phyloP scores from a whole-genome alignment of 805 yeast genomes.

The Starmerella sp. region DNA sequence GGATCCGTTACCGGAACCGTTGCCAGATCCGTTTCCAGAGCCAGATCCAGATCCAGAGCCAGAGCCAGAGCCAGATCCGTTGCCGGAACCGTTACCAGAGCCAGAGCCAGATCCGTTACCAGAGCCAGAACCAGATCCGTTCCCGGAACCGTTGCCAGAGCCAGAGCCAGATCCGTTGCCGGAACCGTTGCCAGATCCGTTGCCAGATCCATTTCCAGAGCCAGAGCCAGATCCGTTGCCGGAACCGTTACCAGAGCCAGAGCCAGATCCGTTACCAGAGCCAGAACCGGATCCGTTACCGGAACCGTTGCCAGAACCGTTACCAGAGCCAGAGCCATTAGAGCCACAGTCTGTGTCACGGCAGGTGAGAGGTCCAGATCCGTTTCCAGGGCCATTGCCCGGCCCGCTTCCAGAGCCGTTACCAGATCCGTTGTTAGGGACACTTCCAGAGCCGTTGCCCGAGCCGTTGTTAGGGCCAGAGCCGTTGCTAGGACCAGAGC shows the following conservation, averaged over 20 bases:
- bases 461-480: background rate
- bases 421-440: too few relatives aligned
- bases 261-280: background rate
- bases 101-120: background rate
- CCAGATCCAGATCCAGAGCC: too few relatives aligned
- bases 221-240: background rate
- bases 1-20: background rate
- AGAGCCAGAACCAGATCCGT: background rate
- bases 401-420: too few relatives aligned
- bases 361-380: too few relatives aligned
- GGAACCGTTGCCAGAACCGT: background rate
- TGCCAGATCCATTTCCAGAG: background rate
- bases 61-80: background rate
- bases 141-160: background rate
- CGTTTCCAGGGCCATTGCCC: too few relatives aligned
- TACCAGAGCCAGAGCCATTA: background rate
- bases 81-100: background rate
- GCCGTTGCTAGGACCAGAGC: background rate
- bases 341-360: too few relatives aligned
- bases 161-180: too few relatives aligned
- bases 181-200: background rate
- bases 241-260: background rate
- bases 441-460: too few relatives aligned
- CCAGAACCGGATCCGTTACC: background rate
- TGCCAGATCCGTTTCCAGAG: background rate